A percentile compares a stretch with the other conserved stretches of the same genome.
Conservation (phyloP, 1,139 yeast species). For the Pichia terricola region DNA sequence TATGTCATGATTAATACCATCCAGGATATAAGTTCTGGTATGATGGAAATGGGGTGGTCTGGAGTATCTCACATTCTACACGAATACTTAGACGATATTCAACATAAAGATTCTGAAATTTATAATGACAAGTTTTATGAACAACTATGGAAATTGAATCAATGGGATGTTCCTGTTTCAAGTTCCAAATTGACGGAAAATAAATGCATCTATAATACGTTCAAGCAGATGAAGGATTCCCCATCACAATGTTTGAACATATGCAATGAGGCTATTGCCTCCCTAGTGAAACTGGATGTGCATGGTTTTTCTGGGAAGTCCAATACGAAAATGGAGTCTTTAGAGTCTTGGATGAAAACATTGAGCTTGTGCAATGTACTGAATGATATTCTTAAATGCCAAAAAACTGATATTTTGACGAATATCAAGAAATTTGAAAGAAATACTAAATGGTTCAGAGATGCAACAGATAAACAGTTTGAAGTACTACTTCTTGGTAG, state of each 20-base stretch:
- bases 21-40: conserved; percentile 27
- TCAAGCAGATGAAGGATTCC: conserved; percentile 34
- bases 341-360: conserved; percentile 30
- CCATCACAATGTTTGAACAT: conserved; percentile 17
- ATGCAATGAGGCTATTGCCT: conserved; percentile 21
- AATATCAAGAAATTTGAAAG: conserved; percentile 4
- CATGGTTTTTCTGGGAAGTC: not conserved
- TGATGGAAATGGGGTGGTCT: conserved; percentile 37
- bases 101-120: conserved; percentile 7
- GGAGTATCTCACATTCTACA: conserved; percentile 35
- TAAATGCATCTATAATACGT: conserved; percentile 36
- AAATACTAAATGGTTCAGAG: conserved; percentile 30
- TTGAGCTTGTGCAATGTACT: conserved; percentile 29
- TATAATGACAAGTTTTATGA: conserved; percentile 24
- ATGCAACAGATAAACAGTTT: conserved; percentile 27
- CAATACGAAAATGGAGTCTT: conserved; percentile 1
- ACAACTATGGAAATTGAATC: conserved; percentile 63
- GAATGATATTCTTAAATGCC: conserved; percentile 12
- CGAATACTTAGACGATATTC: conserved; percentile 11
- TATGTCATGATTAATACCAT: conserved; percentile 1
- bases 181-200: conserved; percentile 28
- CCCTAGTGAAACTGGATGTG: conserved; percentile 9
- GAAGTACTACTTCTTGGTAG: conserved; percentile 37
- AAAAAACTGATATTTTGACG: conserved; percentile 4
- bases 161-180: conserved; percentile 58